Percentiles rank a stretch among this genome's conserved stretches.
Evolutionary conservation across 768 basidiomycete genomes (phyloP).

Genomic region (Gloeopeniophorella convolvens): DNA sequence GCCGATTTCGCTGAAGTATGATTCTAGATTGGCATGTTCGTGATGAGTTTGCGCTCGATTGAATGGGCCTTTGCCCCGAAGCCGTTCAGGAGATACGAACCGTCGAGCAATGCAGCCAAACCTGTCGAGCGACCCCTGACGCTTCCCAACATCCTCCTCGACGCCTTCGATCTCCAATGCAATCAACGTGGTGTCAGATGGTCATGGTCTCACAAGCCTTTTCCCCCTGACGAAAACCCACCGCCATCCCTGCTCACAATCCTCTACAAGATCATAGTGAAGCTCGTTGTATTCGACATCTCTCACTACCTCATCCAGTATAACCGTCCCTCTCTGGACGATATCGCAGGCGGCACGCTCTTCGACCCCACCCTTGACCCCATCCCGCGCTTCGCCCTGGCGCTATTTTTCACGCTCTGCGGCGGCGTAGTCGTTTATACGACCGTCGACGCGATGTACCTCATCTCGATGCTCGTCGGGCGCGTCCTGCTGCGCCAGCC

Average conservation of each 20-base stretch:
- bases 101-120: not conserved
- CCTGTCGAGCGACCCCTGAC: slow-evolving; percentile 4
- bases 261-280: not conserved
- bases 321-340: slow-evolving; percentile 2
- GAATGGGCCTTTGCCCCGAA: slow-evolving; percentile 12
- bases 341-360: not conserved
- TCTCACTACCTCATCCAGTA: not conserved
- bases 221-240: not conserved
- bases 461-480: slow-evolving; percentile 22
- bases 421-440: slow-evolving; percentile 11
- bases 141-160: slow-evolving; percentile 3
- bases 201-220: slow-evolving; percentile 13
- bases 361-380: slow-evolving; percentile 1
- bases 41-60: not conserved
- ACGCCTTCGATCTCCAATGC: slow-evolving; percentile 9
- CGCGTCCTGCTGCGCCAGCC: slow-evolving; percentile 28
- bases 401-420: not conserved
- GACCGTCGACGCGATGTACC: slow-evolving; percentile 21
- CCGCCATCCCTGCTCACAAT: not conserved
- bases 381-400: not conserved
- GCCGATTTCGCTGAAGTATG: not conserved
- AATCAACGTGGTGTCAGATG: slow-evolving; percentile 15
- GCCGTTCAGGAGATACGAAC: slow-evolving; percentile 1
- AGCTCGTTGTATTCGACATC: not conserved
- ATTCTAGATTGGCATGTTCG: not conserved